Evolutionary conservation across 2,329 filamentous ascomycete genomes (phyloP).

Genomic region (Colletotrichum musicola): DNA sequence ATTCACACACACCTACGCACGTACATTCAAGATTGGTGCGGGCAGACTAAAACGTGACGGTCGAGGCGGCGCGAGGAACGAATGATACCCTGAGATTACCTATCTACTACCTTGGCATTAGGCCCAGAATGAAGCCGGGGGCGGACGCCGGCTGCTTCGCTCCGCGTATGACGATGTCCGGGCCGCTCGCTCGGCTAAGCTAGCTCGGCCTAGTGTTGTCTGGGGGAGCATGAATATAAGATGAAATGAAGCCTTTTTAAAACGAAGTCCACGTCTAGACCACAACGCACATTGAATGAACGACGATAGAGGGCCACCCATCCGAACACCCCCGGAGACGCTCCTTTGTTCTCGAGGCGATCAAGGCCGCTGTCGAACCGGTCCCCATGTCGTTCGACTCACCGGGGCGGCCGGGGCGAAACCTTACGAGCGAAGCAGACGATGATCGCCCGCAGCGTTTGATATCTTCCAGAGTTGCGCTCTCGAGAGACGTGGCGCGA

Average conservation of each 20-base stretch:
- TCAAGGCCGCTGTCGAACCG: not conserved
- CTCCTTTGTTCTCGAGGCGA: not conserved
- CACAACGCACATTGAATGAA: too few relatives aligned
- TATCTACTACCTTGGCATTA: not conserved
- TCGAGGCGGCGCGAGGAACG: constrained; percentile 13
- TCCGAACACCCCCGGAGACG: too few relatives aligned
- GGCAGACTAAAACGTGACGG: constrained; percentile 2
- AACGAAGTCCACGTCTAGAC: too few relatives aligned
- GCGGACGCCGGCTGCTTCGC: constrained; percentile 10
- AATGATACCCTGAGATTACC: constrained; percentile 39
- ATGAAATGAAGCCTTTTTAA: not conserved
- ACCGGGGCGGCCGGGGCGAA: not conserved
- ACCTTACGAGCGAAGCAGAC: not conserved
- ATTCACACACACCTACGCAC: not conserved
- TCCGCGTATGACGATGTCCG: constrained; percentile 5
- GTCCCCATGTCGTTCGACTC: too few relatives aligned
- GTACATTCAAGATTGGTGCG: not conserved
- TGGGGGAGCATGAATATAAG: constrained; percentile 11
- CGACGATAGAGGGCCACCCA: too few relatives aligned
- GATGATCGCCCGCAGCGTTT: not conserved
- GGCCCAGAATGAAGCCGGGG: constrained; percentile 21
- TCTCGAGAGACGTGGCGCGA: constrained; percentile 15
- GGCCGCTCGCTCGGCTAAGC: constrained; percentile 12
- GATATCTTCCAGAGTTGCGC: not conserved
- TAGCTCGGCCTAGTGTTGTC: not conserved